These are phyloP conservation scores for Roridomyces roridus DNA, from an alignment of 768 basidiomycete species.

Conservation along the genomic window DNA sequence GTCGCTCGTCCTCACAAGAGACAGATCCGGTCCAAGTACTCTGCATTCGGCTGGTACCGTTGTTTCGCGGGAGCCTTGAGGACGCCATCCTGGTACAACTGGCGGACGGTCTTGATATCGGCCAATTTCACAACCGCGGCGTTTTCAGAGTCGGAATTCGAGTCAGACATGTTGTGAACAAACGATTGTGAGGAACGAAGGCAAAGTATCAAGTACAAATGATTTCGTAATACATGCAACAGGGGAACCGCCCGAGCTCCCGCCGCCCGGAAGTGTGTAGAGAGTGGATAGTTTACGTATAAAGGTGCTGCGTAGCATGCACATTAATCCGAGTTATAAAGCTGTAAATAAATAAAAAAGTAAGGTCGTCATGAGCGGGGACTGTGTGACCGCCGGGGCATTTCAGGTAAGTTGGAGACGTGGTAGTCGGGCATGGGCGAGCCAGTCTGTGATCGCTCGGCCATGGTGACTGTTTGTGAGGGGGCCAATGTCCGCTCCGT, in stretches of 20 bases:
- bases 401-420: conserved; percentile 12
- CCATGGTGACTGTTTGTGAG: conserved; percentile 52
- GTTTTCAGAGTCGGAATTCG: conserved; percentile 18
- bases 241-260: too few relatives aligned
- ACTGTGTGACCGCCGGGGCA: conserved; percentile 14
- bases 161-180: conserved; percentile 9
- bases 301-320: conserved; percentile 4
- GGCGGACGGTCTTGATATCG: conserved; percentile 61
- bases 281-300: conserved; percentile 14
- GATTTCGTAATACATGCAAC: neutral
- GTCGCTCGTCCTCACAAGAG: conserved; percentile 59
- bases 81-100: conserved; percentile 52
- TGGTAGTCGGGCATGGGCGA: conserved; percentile 45
- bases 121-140: conserved; percentile 40
- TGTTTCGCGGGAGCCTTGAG: conserved; percentile 40
- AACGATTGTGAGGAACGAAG: neutral
- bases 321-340: conserved; percentile 18
- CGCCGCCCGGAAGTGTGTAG: neutral
- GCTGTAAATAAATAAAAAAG: conserved; percentile 8
- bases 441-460: conserved; percentile 54
- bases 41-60: conserved; percentile 42
- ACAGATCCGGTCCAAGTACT: conserved; percentile 64
- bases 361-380: conserved; percentile 1
- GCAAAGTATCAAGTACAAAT: neutral
- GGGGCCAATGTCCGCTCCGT: conserved; percentile 49